Base-by-base conservation (phyloP, 352 stramenopile species). In the Phytopythium oedochilum region DNA sequence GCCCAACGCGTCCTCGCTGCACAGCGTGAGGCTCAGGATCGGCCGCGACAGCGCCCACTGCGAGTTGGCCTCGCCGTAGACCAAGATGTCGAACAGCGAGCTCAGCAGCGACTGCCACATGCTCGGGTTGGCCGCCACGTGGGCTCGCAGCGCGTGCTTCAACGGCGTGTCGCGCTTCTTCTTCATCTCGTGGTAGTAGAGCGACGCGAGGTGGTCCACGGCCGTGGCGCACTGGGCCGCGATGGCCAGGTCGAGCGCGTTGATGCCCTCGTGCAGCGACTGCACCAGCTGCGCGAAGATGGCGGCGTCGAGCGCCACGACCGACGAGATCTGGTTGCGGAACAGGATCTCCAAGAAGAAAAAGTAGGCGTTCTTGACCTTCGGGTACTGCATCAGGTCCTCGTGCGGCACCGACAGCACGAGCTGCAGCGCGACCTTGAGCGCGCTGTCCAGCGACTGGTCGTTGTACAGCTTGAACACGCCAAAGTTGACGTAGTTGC, bases 401-500 rank as follows among this genome's bases (percentile, higher is more conserved):
- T 98, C 91, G 44, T 98, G 73, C 20, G 97, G 96, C 45, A 99
- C 97, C 36, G 86, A 96, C 20, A 99, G 75, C 34, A 95, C 85
- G 64, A 99, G 83, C 62, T 98, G 88, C 57, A 99, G 61, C 18
- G 89, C 92, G 28, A 98, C 86, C 64, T 99, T 93, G 23, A 99
- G 68, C 22, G 96, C 91, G 68, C 95, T 97, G 55, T 99, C 93
- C 36, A 92, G 65, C 25, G 85, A 93, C 62, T 93, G 80, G 76
- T 99, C 97, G 61, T 98, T 97, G 77, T 99, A 99, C 38, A 99
- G 75, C 66, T 97, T 92, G 75, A 99, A 99, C 23, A 99, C 97
- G 54, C 97, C 97, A 71, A 99, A 99, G 68, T 98, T 99, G 50
- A 99, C 96, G 68, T 99, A 99, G 63, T 98, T 98, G 25, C 97